These are phyloP conservation scores for Marsdenia floribunda DNA, from an alignment of 257 asterid genomes.

Conservation along the genomic window DNA sequence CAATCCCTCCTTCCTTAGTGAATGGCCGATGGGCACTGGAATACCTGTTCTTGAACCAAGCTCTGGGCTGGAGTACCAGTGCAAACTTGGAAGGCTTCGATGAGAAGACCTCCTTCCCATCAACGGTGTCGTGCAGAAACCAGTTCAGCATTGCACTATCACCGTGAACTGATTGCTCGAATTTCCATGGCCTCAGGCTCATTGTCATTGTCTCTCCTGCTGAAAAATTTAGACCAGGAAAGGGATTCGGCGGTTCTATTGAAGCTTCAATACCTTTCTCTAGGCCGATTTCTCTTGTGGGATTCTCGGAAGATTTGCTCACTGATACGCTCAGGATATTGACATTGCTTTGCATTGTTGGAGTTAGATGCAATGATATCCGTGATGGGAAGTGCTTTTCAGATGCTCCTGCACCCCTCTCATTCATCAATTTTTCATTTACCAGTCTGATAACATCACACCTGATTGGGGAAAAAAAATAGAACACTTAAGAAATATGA, in stretches of 20 bases:
- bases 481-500: neutral
- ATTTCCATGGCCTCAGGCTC: conserved; percentile 78
- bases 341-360: conserved; percentile 48
- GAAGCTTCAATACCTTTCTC: conserved; percentile 65
- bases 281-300: conserved; percentile 41
- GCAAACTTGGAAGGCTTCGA: conserved; percentile 70
- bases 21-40: conserved; percentile 65
- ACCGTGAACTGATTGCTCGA: conserved; percentile 72
- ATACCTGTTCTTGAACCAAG: conserved; percentile 84
- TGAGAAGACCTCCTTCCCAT: conserved; percentile 81
- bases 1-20: conserved; percentile 72
- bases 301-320: conserved; percentile 69
- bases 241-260: conserved; percentile 48
- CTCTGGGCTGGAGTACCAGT: conserved; percentile 46
- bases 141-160: conserved; percentile 52
- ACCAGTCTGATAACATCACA: conserved; percentile 64
- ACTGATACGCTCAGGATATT: conserved; percentile 62
- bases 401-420: conserved; percentile 43
- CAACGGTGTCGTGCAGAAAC: conserved; percentile 66
- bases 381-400: conserved; percentile 74
- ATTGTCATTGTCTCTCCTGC: conserved; percentile 52
- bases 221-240: conserved; percentile 53
- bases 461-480: conserved; percentile 27
- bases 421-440: conserved; percentile 43
- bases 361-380: conserved; percentile 59